These are phyloP conservation scores for Colletotrichum kahawae DNA, from an alignment of 2,329 filamentous ascomycete species.

Conservation along the genomic window DNA sequence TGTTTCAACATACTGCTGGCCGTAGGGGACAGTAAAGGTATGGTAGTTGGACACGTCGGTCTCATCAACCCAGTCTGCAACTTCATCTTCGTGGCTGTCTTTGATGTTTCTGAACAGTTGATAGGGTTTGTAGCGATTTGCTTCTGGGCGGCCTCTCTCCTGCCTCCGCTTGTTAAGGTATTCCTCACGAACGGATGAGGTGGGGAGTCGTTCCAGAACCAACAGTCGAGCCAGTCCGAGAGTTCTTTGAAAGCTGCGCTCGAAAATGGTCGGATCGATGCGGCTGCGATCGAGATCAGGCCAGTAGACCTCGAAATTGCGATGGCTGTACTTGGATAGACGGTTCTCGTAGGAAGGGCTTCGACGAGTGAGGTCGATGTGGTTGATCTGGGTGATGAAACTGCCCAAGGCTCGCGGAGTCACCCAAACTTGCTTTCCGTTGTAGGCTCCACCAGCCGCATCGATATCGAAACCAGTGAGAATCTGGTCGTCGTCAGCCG, in stretches of 20 bases:
- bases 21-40: conserved; percentile 76
- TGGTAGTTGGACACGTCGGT: conserved; percentile 82
- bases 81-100: conserved; percentile 76
- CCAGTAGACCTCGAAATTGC: conserved; percentile 87
- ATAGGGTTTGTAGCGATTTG: conserved; percentile 47
- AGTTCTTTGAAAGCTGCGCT: conserved; percentile 77
- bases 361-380: conserved; percentile 77
- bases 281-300: conserved; percentile 74
- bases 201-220: conserved; percentile 80
- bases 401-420: conserved; percentile 78
- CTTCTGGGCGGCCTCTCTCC: conserved; percentile 72
- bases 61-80: conserved; percentile 81
- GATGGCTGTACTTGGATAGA: conserved; percentile 82
- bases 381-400: conserved; percentile 83
- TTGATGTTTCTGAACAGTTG: conserved; percentile 75
- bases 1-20: conserved; percentile 39
- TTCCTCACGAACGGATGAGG: conserved; percentile 66
- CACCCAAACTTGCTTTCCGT: conserved; percentile 80
- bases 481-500: conserved; percentile 46
- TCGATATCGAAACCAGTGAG: conserved; percentile 90
- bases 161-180: conserved; percentile 73
- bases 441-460: conserved; percentile 80
- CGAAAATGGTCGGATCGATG: conserved; percentile 86
- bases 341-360: conserved; percentile 89
- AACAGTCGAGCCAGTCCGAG: conserved; percentile 80